Conservation (phyloP, 305 asterid species). For the Fraxinus sp. region DNA sequence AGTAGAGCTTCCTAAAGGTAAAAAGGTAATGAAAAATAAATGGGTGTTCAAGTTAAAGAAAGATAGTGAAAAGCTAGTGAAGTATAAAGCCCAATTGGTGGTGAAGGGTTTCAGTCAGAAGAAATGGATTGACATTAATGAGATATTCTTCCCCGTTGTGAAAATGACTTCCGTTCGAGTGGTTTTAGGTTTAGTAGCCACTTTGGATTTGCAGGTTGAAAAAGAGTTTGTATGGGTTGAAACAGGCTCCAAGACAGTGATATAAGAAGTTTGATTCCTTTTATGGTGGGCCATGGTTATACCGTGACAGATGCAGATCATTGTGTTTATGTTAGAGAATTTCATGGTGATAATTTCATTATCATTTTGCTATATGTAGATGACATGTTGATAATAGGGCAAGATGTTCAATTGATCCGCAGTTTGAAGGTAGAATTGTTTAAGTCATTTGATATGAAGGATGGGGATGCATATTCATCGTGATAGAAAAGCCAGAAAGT, state of each 20-base stretch:
- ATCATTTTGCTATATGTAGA: no score
- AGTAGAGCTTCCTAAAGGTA: not conserved
- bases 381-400: no score
- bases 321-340: no score
- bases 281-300: not conserved
- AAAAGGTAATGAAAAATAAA: not conserved
- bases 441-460: no score
- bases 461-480: no score
- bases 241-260: not conserved
- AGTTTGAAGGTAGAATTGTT: no score
- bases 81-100: not conserved
- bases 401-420: no score
- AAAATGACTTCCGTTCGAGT: not conserved
- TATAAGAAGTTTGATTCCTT: not conserved
- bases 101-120: not conserved
- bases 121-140: not conserved
- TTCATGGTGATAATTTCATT: no score
- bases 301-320: no score
- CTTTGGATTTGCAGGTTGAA: not conserved
- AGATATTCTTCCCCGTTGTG: not conserved
- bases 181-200: not conserved
- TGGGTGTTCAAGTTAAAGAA: not conserved
- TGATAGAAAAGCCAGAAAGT: no score
- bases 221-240: no score
- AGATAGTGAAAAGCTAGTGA: not conserved